Evolutionary conservation across 2,329 filamentous ascomycete genomes (phyloP).

Genomic region (Trichoderma harzianum): DNA sequence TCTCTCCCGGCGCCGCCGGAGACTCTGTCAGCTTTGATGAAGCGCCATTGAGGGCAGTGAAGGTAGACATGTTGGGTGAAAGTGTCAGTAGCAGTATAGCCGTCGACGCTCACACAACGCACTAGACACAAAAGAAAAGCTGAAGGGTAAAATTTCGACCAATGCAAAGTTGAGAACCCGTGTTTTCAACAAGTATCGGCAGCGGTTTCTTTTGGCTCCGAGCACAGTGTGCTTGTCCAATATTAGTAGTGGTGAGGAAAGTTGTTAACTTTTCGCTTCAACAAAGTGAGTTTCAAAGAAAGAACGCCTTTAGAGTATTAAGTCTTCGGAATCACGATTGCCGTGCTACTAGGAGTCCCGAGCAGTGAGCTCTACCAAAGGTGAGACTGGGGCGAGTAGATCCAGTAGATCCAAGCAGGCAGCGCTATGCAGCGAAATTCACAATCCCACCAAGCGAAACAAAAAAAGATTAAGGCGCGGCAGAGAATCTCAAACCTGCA

Average conservation of each 20-base stretch:
- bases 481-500: neutral
- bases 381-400: neutral
- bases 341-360: neutral
- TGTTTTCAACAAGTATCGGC: neutral
- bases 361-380: neutral
- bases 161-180: neutral
- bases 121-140: neutral
- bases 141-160: neutral
- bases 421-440: conserved; percentile 1
- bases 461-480: neutral
- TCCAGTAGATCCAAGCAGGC: neutral
- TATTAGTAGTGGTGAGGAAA: neutral
- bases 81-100: neutral
- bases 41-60: conserved; percentile 50
- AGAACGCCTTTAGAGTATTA: neutral
- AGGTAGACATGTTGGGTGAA: conserved; percentile 44
- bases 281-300: neutral
- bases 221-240: neutral
- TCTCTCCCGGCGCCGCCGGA: conserved; percentile 30
- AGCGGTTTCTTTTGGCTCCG: neutral
- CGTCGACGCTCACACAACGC: neutral
- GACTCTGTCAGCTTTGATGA: conserved; percentile 44
- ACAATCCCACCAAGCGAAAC: neutral
- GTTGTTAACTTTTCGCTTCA: neutral
- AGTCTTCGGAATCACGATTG: neutral